phyloP scores from a whole-genome alignment of 495 filamentous ascomycete species.

The Hypoxylon fragiforme region DNA sequence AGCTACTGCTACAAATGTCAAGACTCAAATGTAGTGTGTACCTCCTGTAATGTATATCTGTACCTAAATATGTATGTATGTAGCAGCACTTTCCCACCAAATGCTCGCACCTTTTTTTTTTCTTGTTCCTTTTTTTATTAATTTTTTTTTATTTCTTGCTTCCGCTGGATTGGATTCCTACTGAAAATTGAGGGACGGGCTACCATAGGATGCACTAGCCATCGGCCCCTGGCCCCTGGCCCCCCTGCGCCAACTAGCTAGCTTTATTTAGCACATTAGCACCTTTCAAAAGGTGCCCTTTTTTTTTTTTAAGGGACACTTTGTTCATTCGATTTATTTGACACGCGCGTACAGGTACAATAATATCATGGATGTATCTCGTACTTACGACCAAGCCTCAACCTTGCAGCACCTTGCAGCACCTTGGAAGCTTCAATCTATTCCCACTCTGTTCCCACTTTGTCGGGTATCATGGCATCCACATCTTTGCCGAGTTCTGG shows the following conservation, averaged over 20 bases:
- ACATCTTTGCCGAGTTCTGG: too few species aligned
- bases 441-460: neutral
- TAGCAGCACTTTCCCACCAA: neutral
- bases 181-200: slow-evolving; percentile 10
- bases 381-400: slow-evolving; percentile 4
- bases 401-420: neutral
- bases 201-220: slow-evolving; percentile 19
- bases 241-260: slow-evolving; percentile 25
- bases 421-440: neutral
- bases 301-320: slow-evolving; percentile 24
- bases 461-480: neutral
- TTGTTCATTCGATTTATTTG: slow-evolving; percentile 31
- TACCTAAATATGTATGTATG: too few species aligned
- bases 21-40: too few species aligned
- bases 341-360: slow-evolving; percentile 21
- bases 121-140: neutral
- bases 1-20: too few species aligned
- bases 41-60: too few species aligned
- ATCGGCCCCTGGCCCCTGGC: slow-evolving; percentile 2
- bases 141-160: slow-evolving; percentile 11
- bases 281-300: too few species aligned
- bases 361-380: neutral
- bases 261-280: slow-evolving; percentile 36
- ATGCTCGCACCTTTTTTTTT: neutral
- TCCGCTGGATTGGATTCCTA: slow-evolving; percentile 26